Evolutionary conservation across 208 protist species (phyloP).

Genomic region (Leishmania gerbilli): DNA sequence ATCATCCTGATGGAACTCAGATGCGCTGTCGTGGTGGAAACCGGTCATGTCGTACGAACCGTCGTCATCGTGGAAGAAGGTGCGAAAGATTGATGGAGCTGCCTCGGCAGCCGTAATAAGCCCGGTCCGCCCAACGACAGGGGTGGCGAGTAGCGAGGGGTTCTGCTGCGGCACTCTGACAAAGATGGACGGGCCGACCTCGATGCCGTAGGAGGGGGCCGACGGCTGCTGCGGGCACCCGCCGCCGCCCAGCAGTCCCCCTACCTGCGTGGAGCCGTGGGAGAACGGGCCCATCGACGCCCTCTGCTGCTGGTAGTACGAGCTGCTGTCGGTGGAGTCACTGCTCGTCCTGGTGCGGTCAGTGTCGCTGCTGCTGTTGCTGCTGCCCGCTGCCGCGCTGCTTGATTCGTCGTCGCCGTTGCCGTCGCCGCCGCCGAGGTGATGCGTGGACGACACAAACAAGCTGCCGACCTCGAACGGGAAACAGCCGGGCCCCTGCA

Average conservation of each 20-base stretch:
- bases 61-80: constrained; percentile 2
- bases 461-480: neutral
- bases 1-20: neutral
- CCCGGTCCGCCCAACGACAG: neutral
- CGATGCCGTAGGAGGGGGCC: neutral
- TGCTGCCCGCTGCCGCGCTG: neutral
- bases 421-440: neutral
- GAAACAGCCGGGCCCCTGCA: neutral
- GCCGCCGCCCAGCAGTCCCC: neutral
- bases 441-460: neutral
- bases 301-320: neutral
- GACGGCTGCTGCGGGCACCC: neutral
- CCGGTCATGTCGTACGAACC: neutral
- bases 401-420: neutral
- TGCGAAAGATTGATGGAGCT: neutral
- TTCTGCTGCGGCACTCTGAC: neutral
- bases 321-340: neutral
- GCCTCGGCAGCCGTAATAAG: neutral
- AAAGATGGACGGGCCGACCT: neutral
- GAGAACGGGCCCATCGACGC: neutral
- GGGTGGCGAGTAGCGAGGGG: neutral
- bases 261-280: neutral
- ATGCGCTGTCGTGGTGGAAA: neutral
- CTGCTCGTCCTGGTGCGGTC: neutral
- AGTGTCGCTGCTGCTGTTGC: neutral